Base-by-base conservation (phyloP, 169 alveolate genomes). In the Babesia caballi region DNA sequence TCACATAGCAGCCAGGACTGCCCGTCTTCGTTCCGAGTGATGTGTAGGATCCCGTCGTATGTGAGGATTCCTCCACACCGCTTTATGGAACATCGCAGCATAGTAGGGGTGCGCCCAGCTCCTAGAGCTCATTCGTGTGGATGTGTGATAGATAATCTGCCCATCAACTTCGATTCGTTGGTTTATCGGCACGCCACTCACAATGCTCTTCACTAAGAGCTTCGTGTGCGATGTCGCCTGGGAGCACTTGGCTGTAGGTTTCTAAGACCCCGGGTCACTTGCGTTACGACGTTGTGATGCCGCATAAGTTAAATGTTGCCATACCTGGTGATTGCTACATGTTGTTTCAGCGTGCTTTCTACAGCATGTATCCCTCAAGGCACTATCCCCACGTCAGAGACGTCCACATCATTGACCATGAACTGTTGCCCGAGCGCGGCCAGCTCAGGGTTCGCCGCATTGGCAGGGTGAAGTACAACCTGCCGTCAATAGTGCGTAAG, bases 401-500 rank as follows among this genome's bases (percentile, higher is more conserved):
- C 36, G 85, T 77, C 38, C 50, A 77, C 54, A 67, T 67, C 21
- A 77, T 77, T 46, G 42, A 60, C 44, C 57, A 61, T 11, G 53
- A 66, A 15, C 66, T 77, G 19, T n/a, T 46, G 11, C 81, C 85
- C 5, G 85, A 65, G 36, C 38, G 23, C 32, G 58, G 59, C 15
- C 46, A 53, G 49, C 51, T 77, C 8, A 57, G 28, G 59, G 85
- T 77, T 17, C 81, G 60, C 57, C 41, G 85, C 42, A 58, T 77
- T 2, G 69, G 40, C 25, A 59, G 70, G 49, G 74, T 77, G 56
- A 77, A 32, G 57, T 77, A 61, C 74, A 44, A 59, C 52, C 47
- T 66, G 36, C 85, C 85, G 25, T 66, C 69, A 25, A 32, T 77
- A 4, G 52, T 77, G n/a, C 78, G 85, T 77, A 67, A 56, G 85